phyloP scores from a whole-genome alignment of 352 stramenopile genomes.

The Peronospora destructor region DNA sequence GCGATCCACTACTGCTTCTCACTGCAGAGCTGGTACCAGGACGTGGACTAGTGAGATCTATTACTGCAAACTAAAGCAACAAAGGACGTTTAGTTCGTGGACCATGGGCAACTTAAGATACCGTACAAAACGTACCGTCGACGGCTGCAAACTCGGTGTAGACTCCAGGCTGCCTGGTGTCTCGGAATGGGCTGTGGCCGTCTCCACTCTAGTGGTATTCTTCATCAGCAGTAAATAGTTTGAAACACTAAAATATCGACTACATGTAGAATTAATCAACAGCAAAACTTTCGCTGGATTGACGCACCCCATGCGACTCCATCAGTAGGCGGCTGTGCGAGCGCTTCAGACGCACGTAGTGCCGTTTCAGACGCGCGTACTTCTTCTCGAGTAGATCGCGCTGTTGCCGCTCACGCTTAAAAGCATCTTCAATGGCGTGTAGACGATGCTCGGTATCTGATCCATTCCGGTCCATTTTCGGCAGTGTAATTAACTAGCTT shows the following conservation, averaged over 20 bases:
- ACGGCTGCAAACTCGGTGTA: slow-evolving; percentile 13
- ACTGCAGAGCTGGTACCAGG: not conserved
- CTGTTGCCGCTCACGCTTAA: slow-evolving; percentile 41
- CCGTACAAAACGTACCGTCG: slow-evolving; percentile 8
- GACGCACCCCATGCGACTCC: slow-evolving; percentile 23
- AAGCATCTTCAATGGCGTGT: slow-evolving; percentile 38
- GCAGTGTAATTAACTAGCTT: not conserved
- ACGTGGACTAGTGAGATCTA: slow-evolving; percentile 55
- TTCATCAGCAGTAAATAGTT: slow-evolving; percentile 4
- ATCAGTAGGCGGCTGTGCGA: slow-evolving; percentile 38
- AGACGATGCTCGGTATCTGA: slow-evolving; percentile 27
- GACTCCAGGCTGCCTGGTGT: slow-evolving; percentile 5
- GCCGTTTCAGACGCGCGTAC: slow-evolving; percentile 61
- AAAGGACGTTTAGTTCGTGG: slow-evolving; percentile 7
- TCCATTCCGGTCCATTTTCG: slow-evolving; percentile 11
- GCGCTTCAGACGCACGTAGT: slow-evolving; percentile 55
- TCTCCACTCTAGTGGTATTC: slow-evolving; percentile 2
- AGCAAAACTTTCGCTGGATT: not conserved
- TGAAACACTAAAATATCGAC: not conserved
- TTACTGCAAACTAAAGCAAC: slow-evolving; percentile 26
- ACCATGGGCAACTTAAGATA: not conserved
- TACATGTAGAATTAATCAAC: not conserved
- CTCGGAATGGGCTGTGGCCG: slow-evolving; percentile 2
- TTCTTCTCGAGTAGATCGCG: slow-evolving; percentile 58
- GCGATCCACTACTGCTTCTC: slow-evolving; percentile 8